Evolutionary conservation across 169 alveolate genomes (phyloP).

Genomic region (Eimeria necatrix): DNA sequence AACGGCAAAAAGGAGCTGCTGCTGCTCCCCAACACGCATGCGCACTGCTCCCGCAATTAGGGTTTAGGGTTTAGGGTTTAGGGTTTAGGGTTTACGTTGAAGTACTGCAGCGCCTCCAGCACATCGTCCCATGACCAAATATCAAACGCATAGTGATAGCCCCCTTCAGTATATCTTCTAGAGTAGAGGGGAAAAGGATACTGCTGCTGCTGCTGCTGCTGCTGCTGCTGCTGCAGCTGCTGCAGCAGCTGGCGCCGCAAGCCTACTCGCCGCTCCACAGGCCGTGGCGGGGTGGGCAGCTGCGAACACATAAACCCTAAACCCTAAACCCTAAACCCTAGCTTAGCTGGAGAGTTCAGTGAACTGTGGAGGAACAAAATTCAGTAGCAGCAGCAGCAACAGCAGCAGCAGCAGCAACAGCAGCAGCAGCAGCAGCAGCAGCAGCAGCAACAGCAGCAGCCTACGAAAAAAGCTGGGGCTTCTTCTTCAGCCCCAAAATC

Average conservation of each 20-base stretch:
- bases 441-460: conserved; percentile 1
- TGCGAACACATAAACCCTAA: too few relatives aligned
- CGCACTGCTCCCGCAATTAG: neutral
- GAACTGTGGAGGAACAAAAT: neutral
- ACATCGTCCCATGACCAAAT: conserved; percentile 88
- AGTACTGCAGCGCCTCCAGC: conserved; percentile 83
- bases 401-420: conserved; percentile 32
- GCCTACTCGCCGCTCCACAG: neutral
- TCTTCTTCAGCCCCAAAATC: neutral
- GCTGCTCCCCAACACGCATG: too few relatives aligned
- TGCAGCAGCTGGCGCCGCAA: neutral
- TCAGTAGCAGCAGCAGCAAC: neutral
- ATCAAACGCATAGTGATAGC: conserved; percentile 85
- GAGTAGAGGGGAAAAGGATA: conserved; percentile 31
- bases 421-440: conserved; percentile 21
- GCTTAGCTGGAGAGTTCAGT: too few relatives aligned
- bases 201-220: conserved; percentile 20
- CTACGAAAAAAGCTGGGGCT: neutral
- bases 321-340: too few relatives aligned
- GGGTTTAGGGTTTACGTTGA: conserved; percentile 80
- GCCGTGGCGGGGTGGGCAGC: conserved; percentile 10
- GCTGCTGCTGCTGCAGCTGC: conserved; percentile 37
- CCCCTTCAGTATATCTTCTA: conserved; percentile 82
- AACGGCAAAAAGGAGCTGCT: too few relatives aligned
- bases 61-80: conserved; percentile 1